Conservation (phyloP, 768 basidiomycete species). For the Sporobolomyces pararoseus region DNA sequence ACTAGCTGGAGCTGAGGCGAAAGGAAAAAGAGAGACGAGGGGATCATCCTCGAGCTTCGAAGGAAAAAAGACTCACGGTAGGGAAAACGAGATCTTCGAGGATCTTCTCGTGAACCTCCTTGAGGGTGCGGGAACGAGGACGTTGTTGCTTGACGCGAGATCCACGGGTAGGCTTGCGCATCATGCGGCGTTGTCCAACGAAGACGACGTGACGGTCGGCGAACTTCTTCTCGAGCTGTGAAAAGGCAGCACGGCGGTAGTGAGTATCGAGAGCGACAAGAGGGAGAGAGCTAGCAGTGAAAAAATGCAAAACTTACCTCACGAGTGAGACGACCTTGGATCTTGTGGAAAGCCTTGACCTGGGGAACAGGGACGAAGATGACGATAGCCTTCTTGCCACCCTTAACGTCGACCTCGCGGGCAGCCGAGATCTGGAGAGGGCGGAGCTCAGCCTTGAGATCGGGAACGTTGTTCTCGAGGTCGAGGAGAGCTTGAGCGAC, state of each 20-base stretch:
- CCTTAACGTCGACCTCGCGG: constrained; percentile 97
- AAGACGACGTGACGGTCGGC: constrained; percentile 99
- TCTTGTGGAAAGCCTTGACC: constrained; percentile 96
- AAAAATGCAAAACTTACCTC: neutral
- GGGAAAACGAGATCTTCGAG: constrained; percentile 99
- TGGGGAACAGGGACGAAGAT: constrained; percentile 96
- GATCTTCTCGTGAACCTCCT: constrained; percentile 91
- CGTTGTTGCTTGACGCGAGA: constrained; percentile 92
- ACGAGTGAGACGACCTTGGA: constrained; percentile 70
- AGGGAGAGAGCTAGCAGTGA: neutral
- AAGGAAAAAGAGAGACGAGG: neutral
- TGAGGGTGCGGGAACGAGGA: constrained; percentile 93
- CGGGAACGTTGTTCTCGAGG: constrained; percentile 96
- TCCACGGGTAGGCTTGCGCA: constrained; percentile 92
- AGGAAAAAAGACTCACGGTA: constrained; percentile 54
- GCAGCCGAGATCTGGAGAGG: constrained; percentile 96
- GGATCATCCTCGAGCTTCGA: neutral
- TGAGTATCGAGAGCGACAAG: no score
- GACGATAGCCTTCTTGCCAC: constrained; percentile 98
- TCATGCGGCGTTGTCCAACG: constrained; percentile 95
- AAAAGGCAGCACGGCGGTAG: no score
- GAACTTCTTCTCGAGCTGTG: constrained; percentile 93
- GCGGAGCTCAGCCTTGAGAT: constrained; percentile 94
- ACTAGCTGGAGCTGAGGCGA: neutral
- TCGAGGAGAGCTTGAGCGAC: constrained; percentile 95